Base-by-base conservation (phyloP, 805 yeast species). In the Jamesozyma spencerorum region DNA sequence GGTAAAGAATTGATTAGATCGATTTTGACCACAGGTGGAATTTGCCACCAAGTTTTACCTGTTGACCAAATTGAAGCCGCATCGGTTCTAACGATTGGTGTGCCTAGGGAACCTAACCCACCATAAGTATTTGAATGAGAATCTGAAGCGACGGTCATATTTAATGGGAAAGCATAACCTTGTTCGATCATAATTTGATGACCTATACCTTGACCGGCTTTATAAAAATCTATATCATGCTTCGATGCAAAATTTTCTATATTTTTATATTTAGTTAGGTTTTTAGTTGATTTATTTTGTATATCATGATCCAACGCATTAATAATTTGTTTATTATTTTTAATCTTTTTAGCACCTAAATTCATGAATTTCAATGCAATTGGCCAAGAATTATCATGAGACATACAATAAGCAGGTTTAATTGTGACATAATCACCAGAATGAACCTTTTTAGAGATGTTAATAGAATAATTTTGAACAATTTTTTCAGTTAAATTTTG, bases 31-130 rank as follows among this genome's bases (percentile, higher is more conserved):
- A 92, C 97, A 0, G 98, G 97, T 2, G 99, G 99, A 41, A 92
- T 85, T 74, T 94, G 98, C 98, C 98, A 92, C 99, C 99, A 92
- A 3, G 98, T 92, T 66, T 87, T 94, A 31, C 97, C 97, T 0
- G 99, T 92, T 11, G 99, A 97, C 99, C 99, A 92, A 49, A 92
- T 90, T 8, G 97, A 78, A 3, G 99, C 99, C 18, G 97, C 98
- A 64, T 92, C 99, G 0, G 99, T 92, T 64, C 99, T 77, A 42
- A 92, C 99, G 41, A 92, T 83, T 8, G 99, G 97, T 2, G 98
- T 94, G 39, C 99, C 99, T 43, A 92, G 68, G 18, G 95, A 71
- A 15, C 97, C 97, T 36, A 92, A 71, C 57, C 99, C 99, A 51
- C 99, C 98, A 58, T 92, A 92, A 29, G 96, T 92, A 62, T 92